These are phyloP conservation scores for Rhodotorula sp. DNA, from an alignment of 1,284 basidiomycete species.

Conservation along the genomic window DNA sequence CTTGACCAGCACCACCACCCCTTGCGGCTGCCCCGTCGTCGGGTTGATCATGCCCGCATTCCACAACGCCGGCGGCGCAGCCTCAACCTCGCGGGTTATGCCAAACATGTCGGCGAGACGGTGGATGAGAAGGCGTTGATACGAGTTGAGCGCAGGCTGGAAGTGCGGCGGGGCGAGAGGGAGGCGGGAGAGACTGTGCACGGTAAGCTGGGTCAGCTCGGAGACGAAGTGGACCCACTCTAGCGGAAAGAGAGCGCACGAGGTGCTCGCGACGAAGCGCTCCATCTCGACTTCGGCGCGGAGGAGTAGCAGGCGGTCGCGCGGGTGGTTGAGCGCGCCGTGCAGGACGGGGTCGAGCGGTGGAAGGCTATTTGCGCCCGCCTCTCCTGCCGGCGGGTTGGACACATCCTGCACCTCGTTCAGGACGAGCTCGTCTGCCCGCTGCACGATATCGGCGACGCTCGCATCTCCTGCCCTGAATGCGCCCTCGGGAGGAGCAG, in stretches of 20 bases:
- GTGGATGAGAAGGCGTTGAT: slow-evolving; percentile 46
- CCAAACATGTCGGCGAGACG: slow-evolving; percentile 45
- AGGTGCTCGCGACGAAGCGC: slow-evolving; percentile 24
- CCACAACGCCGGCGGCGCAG: slow-evolving; percentile 25
- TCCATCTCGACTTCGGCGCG: slow-evolving; percentile 41
- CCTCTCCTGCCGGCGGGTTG: rapidly evolving
- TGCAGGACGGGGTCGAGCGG: slow-evolving; percentile 29
- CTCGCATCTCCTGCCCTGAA: neutral
- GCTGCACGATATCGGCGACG: neutral
- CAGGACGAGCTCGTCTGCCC: neutral
- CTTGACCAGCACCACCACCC: slow-evolving; percentile 45
- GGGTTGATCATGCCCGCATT: slow-evolving; percentile 24
- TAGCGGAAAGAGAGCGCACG: slow-evolving; percentile 9
- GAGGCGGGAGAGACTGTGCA: slow-evolving; percentile 25
- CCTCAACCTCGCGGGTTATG: slow-evolving; percentile 44
- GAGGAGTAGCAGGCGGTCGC: slow-evolving; percentile 35
- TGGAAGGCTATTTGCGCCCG: neutral
- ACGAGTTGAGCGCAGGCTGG: slow-evolving; percentile 43
- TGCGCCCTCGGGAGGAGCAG: too few species aligned
- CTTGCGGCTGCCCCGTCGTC: slow-evolving; percentile 30
- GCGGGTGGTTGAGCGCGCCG: slow-evolving; percentile 22
- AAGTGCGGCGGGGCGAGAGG: slow-evolving; percentile 41
- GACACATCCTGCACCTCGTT: neutral
- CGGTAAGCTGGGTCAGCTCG: neutral
- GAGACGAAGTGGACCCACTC: too few species aligned